These are phyloP conservation scores for Cladorrhinum sp. DNA, from an alignment of 2,329 filamentous ascomycete genomes.

Conservation along the genomic window DNA sequence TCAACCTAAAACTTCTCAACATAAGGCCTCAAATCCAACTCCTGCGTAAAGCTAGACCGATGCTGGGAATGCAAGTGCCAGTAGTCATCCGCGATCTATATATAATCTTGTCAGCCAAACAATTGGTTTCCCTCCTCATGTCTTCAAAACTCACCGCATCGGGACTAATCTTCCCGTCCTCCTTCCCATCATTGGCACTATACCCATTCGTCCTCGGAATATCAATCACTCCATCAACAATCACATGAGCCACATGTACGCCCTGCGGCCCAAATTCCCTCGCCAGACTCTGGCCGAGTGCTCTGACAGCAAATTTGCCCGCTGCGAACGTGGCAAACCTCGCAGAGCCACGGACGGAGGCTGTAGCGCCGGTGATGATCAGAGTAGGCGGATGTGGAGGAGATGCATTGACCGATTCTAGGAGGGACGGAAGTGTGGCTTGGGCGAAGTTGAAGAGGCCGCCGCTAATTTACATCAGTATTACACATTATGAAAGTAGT, in stretches of 20 bases:
- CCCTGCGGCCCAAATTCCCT: conserved; percentile 82
- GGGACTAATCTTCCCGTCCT: conserved; percentile 65
- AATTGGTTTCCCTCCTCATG: no score
- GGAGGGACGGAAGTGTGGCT: conserved; percentile 64
- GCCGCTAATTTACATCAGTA: conserved; percentile 38
- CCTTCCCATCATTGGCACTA: conserved; percentile 42
- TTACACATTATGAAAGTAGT: not conserved
- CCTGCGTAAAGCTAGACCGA: conserved; percentile 73
- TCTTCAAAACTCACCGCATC: conserved; percentile 70
- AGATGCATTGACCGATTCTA: conserved; percentile 53
- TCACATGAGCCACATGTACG: conserved; percentile 76
- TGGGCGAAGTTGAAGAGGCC: conserved; percentile 78
- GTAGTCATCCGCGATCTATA: conserved; percentile 79
- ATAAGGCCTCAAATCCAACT: conserved; percentile 76
- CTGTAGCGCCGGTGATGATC: conserved; percentile 85
- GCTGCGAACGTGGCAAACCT: conserved; percentile 69
- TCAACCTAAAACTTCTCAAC: conserved; percentile 72
- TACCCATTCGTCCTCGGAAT: conserved; percentile 64
- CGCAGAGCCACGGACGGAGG: conserved; percentile 69
- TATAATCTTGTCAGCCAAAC: not conserved
- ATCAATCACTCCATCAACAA: conserved; percentile 84
- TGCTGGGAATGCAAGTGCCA: conserved; percentile 83
- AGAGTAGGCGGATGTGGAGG: conserved; percentile 68
- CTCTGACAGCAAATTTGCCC: conserved; percentile 76
- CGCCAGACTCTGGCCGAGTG: conserved; percentile 70